Conservation (phyloP, 163 green algal species). For the Coccomyxa subellipsoidea region DNA sequence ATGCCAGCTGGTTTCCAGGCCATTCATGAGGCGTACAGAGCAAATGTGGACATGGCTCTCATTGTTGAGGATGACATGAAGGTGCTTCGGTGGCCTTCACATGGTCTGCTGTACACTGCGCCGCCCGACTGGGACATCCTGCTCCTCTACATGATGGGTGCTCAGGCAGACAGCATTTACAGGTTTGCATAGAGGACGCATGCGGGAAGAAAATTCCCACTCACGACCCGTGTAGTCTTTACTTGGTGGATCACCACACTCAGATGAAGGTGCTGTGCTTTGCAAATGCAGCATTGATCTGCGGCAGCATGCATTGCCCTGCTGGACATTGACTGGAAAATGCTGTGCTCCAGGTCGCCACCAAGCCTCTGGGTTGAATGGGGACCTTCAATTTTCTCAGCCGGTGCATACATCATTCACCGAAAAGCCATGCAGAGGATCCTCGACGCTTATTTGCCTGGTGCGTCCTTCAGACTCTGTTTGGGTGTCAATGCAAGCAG, state of each 20-base stretch:
- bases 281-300: not conserved
- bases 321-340: not conserved
- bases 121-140: not conserved
- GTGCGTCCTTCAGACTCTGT: not conserved
- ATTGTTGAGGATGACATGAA: constrained; percentile 8
- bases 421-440: not conserved
- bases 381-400: not conserved
- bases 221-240: too few species aligned
- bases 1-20: not conserved
- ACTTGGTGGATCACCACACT: not conserved
- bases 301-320: not conserved
- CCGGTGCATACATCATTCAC: constrained; percentile 1
- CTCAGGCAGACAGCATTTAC: not conserved
- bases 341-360: not conserved
- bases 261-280: not conserved
- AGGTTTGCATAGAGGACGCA: not conserved
- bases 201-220: not conserved
- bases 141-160: constrained; percentile 7
- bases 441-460: not conserved
- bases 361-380: not conserved
- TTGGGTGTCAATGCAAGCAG: not conserved
- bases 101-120: not conserved
- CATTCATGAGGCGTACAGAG: not conserved
- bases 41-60: not conserved
- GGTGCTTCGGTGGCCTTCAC: not conserved